Evolutionary conservation across 768 basidiomycete genomes (phyloP), one percentile per base, ranked within the genome.

Genomic region (Pleurotus sapidus): DNA sequence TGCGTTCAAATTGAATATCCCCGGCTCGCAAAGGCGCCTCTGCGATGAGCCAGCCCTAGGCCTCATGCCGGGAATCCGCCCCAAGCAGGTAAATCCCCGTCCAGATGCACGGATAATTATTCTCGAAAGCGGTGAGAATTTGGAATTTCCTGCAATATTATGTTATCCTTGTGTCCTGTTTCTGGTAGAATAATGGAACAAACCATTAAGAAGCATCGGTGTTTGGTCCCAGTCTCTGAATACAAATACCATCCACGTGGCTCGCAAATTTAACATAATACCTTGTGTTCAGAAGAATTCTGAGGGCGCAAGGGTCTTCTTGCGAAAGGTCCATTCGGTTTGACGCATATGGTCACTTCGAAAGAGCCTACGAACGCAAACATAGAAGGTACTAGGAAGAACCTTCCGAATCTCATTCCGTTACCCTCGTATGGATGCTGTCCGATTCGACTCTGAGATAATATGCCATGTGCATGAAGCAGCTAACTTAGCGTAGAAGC

Each of bases 41-140:
- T 49, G 30, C 8, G 30, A 20, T 17, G 47, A 34, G 49, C 4
- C 30, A 50, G 49, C 49, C 49, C 49, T 50, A 50, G 30, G 51
- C 51, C 51, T 54, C 51, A 54, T 54, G 51, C 51, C 39, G 39
- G 51, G 51, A 17, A 43, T 54, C 42, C 42, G 37, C 39, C 51
- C 51, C 42, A 54, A 43, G 24, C 24, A 39, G 9, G 38, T 17
- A 27, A 50, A 50, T 34, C 38, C 49, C 24, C 49, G 30, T 27
- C 38, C 30, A 38, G 49, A 50, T 23, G 49, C 49, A 50, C 23
- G n/a, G 38, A 50, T 50, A 37, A 42, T n/a, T 54, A 25, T 43
- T 54, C 51, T 42, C 37, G 51, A 54, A 54, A 40, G 9, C 51
- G 39, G 51, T 54, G 51, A 25, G 51, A 54, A 54, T 17, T 24